Percentiles rank a stretch among this genome's conserved stretches.
Conservation (phyloP, 2,329 filamentous ascomycete species). For the Beauveria varroae region DNA sequence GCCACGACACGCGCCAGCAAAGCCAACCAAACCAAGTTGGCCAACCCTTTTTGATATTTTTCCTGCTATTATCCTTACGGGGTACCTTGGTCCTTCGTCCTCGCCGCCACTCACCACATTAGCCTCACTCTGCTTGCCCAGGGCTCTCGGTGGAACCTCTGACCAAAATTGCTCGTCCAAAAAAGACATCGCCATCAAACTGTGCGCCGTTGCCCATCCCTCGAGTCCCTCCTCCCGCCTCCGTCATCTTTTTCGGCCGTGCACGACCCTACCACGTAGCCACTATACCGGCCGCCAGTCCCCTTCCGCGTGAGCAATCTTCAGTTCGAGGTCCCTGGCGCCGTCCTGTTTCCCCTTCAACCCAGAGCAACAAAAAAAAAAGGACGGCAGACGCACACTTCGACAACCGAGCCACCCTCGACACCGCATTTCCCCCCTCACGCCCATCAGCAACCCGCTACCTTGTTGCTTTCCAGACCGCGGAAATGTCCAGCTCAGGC, state of each 20-base stretch:
- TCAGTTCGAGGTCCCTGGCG: background rate
- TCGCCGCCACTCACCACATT: background rate
- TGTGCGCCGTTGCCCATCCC: background rate
- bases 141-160: constrained; percentile 8
- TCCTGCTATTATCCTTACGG: too few species aligned
- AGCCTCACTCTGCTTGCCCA: constrained; percentile 4
- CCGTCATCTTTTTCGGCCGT: background rate
- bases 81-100: too few species aligned
- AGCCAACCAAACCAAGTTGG: background rate
- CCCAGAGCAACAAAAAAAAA: background rate
- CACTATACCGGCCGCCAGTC: background rate
- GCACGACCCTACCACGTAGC: background rate
- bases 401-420: background rate
- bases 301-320: background rate
- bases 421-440: background rate
- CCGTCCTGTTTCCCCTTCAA: constrained; percentile 4
- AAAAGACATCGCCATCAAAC: background rate
- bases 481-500: constrained; percentile 38
- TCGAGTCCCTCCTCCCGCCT: background rate
- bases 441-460: background rate
- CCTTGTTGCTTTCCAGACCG: constrained; percentile 6
- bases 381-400: background rate
- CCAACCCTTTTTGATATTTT: background rate
- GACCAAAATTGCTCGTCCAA: background rate
- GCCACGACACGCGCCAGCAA: background rate